Conservation (phyloP, 1,284 basidiomycete species). For the Pterula multifida region DNA sequence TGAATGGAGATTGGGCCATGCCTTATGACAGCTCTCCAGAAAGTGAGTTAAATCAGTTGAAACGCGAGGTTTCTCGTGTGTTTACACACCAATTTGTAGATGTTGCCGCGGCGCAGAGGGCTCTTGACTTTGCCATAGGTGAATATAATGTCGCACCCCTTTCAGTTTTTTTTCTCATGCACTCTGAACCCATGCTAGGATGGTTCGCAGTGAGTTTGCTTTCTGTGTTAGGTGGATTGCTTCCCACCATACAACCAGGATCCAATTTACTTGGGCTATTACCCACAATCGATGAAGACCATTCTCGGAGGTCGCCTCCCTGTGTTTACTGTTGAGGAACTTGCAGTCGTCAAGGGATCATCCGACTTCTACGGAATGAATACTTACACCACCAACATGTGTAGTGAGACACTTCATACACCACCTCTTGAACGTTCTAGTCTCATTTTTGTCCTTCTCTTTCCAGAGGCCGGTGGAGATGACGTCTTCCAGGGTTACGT, state of each 20-base stretch:
- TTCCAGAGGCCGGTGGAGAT: slow-evolving; percentile 32
- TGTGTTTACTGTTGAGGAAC: slow-evolving; percentile 50
- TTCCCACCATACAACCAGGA: slow-evolving; percentile 28
- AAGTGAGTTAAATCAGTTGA: slow-evolving; percentile 29
- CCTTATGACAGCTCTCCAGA: slow-evolving; percentile 55
- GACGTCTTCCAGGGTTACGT: slow-evolving; percentile 59
- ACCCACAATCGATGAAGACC: slow-evolving; percentile 50
- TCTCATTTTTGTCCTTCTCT: slow-evolving; percentile 4
- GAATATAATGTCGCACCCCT: slow-evolving; percentile 12
- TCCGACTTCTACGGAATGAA: slow-evolving; percentile 67
- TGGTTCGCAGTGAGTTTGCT: slow-evolving; percentile 43
- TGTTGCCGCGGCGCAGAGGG: slow-evolving; percentile 50
- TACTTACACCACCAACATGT: slow-evolving; percentile 63
- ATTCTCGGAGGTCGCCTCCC: slow-evolving; percentile 57
- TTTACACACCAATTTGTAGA: slow-evolving; percentile 23
- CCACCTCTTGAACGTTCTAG: slow-evolving; percentile 3
- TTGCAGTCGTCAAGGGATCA: slow-evolving; percentile 49
- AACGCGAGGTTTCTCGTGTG: slow-evolving; percentile 1
- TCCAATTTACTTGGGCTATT: slow-evolving; percentile 63
- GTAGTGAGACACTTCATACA: slow-evolving; percentile 28
- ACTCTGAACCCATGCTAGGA: slow-evolving; percentile 21
- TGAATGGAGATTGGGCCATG: slow-evolving; percentile 62
- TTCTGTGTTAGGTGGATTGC: slow-evolving; percentile 5
- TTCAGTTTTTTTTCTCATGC: neutral
- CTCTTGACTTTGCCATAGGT: slow-evolving; percentile 56